Evolutionary conservation across 2,329 filamentous ascomycete genomes (phyloP), one percentile per base, ranked within the genome.

Genomic region (Emergomyces africanus): DNA sequence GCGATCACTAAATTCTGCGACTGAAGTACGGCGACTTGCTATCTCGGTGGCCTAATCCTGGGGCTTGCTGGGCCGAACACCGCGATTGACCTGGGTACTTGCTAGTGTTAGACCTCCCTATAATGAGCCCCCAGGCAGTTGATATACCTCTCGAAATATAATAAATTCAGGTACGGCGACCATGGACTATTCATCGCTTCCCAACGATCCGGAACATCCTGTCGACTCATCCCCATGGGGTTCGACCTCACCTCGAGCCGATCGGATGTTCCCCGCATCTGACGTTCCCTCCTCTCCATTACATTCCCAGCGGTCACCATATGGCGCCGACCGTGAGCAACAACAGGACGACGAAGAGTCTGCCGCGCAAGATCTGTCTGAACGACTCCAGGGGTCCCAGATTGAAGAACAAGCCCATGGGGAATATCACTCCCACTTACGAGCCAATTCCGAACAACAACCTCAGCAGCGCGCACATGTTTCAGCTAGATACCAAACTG

Each of bases 121-220:
- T 20, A n/a, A 25, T 42, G 53, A 44, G 14, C 53, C n/a, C 14
- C 5, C 37, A 12, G 3, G 25, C 37, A 12, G 3, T 15, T 55
- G 37, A 42, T 44, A 42, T 44, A 30, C 23, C 39, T 12, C n/a
- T 44, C 5, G n/a, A 42, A 44, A 55, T 30, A 55, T 55, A 42
- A 28, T 42, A n/a, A 35, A 33, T 14, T 18, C 6, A 55, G 28
- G 25, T 42, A 14, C 14, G 5, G 18, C n/a, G 3, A 62, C 49
- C 55, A 88, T 88, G 85, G 85, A 88, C 70, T 88, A 88, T 71
- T 84, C 83, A 59, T 70, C 77, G 39, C 74, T 82, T 57, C 75
- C 78, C 58, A 74, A 80, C 64, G 82, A 85, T 66, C 77, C 80
- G 37, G 82, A 84, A 58, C 77, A 82, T 67, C 79, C 81, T 50